Evolutionary conservation across 208 protist genomes (phyloP).

Genomic region (Strigomonas culicis): DNA sequence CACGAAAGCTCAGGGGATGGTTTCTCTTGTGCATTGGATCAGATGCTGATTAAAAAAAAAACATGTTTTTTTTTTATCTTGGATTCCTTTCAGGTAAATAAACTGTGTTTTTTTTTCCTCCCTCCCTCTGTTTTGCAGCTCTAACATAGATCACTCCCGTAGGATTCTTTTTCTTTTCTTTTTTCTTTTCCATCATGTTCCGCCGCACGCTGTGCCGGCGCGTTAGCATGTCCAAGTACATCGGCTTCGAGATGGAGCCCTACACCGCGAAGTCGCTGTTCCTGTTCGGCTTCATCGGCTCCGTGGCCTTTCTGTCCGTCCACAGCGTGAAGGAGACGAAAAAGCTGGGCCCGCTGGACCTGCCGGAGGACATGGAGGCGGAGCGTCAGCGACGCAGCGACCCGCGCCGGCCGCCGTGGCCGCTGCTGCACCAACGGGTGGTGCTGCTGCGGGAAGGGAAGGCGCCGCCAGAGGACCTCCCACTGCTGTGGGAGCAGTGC

Average conservation of each 20-base stretch:
- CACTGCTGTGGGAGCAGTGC: conserved; percentile 79
- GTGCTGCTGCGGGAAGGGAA: conserved; percentile 82
- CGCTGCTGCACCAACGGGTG: conserved; percentile 76
- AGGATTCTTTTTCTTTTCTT: not conserved
- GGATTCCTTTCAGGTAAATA: not conserved
- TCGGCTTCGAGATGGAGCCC: conserved; percentile 61
- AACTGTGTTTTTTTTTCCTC: not conserved
- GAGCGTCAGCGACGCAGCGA: conserved; percentile 63
- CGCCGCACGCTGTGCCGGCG: conserved; percentile 39
- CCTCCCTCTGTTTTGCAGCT: not conserved
- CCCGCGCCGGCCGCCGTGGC: conserved; percentile 77
- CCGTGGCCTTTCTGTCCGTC: conserved; percentile 63
- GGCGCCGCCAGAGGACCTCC: conserved; percentile 61
- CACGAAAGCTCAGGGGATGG: not conserved
- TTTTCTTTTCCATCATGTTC: conserved; percentile 32
- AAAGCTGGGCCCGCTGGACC: conserved; percentile 68
- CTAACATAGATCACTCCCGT: not conserved
- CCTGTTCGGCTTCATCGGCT: conserved; percentile 74
- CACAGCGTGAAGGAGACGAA: conserved; percentile 79
- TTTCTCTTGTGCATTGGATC: not conserved
- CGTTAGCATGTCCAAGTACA: conserved; percentile 48
- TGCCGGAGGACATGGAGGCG: conserved; percentile 64
- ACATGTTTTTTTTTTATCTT: not conserved
- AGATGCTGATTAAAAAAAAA: not conserved
- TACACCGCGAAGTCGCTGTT: conserved; percentile 84